Evolutionary conservation across 73 alveolate genomes (phyloP).

Genomic region (Tetrahymena elliotti): DNA sequence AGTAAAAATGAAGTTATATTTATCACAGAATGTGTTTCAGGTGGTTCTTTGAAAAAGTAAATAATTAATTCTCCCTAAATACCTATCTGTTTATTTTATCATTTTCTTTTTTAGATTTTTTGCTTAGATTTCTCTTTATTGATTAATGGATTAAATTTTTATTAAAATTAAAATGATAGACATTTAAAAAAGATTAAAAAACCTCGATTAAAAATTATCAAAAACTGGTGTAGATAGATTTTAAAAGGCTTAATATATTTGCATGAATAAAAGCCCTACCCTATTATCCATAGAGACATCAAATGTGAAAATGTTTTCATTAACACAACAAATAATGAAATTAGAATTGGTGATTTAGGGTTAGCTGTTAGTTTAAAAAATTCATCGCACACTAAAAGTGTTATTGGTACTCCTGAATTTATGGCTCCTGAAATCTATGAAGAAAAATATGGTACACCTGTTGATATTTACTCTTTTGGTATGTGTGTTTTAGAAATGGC

Average conservation of each 20-base stretch:
- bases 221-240: constrained; percentile 88
- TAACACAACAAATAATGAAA: constrained; percentile 87
- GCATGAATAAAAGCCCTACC: constrained; percentile 70
- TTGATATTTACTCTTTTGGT: constrained; percentile 82
- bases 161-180: background rate
- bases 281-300: constrained; percentile 80
- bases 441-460: constrained; percentile 72
- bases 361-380: constrained; percentile 80
- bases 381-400: constrained; percentile 71
- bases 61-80: background rate
- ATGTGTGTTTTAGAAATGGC: constrained; percentile 79
- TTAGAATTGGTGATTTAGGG: constrained; percentile 96
- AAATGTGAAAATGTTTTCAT: constrained; percentile 93
- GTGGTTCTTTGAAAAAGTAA: constrained; percentile 75
- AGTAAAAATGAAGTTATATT: constrained; percentile 82
- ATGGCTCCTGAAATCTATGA: constrained; percentile 85
- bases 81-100: background rate
- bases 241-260: constrained; percentile 82
- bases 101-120: background rate
- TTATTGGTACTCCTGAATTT: constrained; percentile 80
- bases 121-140: no score
- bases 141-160: background rate
- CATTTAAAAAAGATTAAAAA: constrained; percentile 69
- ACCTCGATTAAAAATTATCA: constrained; percentile 76
- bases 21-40: constrained; percentile 95